Percentiles rank a stretch among this genome's conserved stretches.
Conservation (phyloP, 108 stramenopile genomes). For the Skeletonema menzelii region DNA sequence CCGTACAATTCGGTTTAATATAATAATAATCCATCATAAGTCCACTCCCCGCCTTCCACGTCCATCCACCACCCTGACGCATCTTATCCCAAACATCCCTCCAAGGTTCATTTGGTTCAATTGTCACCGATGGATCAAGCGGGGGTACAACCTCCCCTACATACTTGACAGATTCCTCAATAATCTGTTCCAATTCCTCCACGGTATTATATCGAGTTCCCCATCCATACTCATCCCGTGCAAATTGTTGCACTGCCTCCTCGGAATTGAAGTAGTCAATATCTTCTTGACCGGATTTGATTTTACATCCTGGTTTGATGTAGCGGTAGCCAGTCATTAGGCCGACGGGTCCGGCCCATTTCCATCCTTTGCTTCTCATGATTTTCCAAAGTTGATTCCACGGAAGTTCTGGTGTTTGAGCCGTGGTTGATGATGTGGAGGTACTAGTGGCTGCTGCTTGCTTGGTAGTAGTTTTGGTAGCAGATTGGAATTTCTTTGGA, state of each 20-base stretch:
- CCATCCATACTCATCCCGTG: conserved; percentile 17
- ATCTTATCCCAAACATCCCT: conserved; percentile 27
- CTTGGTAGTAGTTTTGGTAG: neutral
- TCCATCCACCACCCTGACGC: conserved; percentile 31
- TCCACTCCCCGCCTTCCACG: conserved; percentile 34
- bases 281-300: conserved; percentile 16
- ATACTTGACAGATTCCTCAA: conserved; percentile 6
- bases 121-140: neutral
- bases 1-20: conserved; percentile 27
- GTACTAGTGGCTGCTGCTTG: no score
- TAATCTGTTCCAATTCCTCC: conserved; percentile 1
- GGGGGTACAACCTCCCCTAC: conserved; percentile 17
- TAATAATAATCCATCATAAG: conserved; percentile 45
- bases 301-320: conserved; percentile 23
- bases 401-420: neutral
- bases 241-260: conserved; percentile 14
- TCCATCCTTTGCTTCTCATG: conserved; percentile 27
- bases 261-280: conserved; percentile 35
- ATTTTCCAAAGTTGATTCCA: conserved; percentile 27
- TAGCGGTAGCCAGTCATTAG: conserved; percentile 40
- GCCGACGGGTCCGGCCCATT: conserved; percentile 22
- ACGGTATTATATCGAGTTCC: neutral
- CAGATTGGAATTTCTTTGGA: neutral
- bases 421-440: neutral
- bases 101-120: conserved; percentile 24